phyloP scores from a whole-genome alignment of 371 early-diverging fungal genomes.

The Cokeromyces recurvatus region DNA sequence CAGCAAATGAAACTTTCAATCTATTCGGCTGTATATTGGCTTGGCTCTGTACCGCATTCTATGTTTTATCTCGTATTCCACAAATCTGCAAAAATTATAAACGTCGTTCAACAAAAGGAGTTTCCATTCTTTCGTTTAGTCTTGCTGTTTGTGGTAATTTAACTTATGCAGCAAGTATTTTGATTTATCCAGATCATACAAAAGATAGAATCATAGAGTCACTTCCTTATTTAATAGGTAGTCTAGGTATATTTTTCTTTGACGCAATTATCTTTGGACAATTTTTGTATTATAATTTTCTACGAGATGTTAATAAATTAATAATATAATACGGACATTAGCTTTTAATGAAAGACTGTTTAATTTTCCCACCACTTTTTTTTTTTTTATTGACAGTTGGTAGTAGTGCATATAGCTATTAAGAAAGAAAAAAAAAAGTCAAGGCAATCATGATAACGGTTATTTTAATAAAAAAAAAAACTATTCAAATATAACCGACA shows the following conservation, averaged over 20 bases:
- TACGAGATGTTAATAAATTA: too few relatives aligned
- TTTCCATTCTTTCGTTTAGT: slow-evolving; percentile 58
- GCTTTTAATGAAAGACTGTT: too few relatives aligned
- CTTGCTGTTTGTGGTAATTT: slow-evolving; percentile 66
- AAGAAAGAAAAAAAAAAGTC: too few relatives aligned
- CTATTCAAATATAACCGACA: too few relatives aligned
- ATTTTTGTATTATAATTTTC: slow-evolving; percentile 22
- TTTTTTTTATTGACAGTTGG: too few relatives aligned
- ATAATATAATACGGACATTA: too few relatives aligned
- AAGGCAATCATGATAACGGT: too few relatives aligned
- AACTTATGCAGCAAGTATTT: slow-evolving; percentile 57
- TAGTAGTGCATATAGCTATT: too few relatives aligned
- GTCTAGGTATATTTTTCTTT: slow-evolving; percentile 26
- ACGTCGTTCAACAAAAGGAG: slow-evolving; percentile 59
- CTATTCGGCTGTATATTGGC: slow-evolving; percentile 56
- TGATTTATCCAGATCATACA: slow-evolving; percentile 39
- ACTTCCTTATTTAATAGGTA: slow-evolving; percentile 32
- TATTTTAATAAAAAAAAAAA: too few relatives aligned
- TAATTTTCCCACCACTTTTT: too few relatives aligned
- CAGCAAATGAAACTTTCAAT: background rate
- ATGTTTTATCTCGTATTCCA: slow-evolving; percentile 61
- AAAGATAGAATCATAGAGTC: slow-evolving; percentile 15
- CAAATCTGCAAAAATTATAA: slow-evolving; percentile 58
- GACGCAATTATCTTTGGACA: slow-evolving; percentile 32
- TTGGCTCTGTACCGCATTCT: slow-evolving; percentile 59